Percentiles rank a stretch among this genome's conserved stretches.
These are phyloP conservation scores for Solanum arcanum DNA, from an alignment of 257 asterid species.

Conservation along the genomic window DNA sequence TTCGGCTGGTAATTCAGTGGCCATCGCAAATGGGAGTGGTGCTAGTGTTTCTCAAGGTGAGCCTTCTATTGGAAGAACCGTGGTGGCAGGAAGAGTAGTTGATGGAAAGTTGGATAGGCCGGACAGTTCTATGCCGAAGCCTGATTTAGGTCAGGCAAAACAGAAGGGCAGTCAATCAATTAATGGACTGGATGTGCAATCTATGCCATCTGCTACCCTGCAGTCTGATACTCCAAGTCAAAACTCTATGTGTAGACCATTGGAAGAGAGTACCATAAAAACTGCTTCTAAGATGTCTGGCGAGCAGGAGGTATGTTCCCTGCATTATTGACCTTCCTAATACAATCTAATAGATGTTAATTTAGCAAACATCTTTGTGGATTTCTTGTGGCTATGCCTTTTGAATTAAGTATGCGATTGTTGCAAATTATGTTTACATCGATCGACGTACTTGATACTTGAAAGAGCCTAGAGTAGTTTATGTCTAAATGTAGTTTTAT, in stretches of 20 bases:
- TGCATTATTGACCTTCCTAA: background rate
- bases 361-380: background rate
- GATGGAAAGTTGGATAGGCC: conserved; percentile 49
- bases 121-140: conserved; percentile 31
- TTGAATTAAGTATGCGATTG: background rate
- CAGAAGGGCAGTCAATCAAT: conserved; percentile 21
- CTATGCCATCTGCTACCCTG: conserved; percentile 29
- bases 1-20: conserved; percentile 32
- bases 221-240: conserved; percentile 28
- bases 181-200: conserved; percentile 39
- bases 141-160: conserved; percentile 34
- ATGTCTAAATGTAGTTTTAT: background rate
- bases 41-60: conserved; percentile 45
- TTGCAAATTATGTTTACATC: background rate
- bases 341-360: background rate
- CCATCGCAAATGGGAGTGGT: conserved; percentile 51
- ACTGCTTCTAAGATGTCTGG: conserved; percentile 32
- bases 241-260: conserved; percentile 31
- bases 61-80: conserved; percentile 40
- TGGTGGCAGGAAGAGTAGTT: conserved; percentile 35
- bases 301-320: conserved; percentile 69
- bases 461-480: background rate
- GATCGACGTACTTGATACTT: background rate
- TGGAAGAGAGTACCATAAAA: conserved; percentile 51
- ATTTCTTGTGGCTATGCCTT: background rate